Evolutionary conservation across 2,329 filamentous ascomycete species (phyloP), one percentile per base, ranked within the genome.

Genomic region (Biscogniauxia marginata): DNA sequence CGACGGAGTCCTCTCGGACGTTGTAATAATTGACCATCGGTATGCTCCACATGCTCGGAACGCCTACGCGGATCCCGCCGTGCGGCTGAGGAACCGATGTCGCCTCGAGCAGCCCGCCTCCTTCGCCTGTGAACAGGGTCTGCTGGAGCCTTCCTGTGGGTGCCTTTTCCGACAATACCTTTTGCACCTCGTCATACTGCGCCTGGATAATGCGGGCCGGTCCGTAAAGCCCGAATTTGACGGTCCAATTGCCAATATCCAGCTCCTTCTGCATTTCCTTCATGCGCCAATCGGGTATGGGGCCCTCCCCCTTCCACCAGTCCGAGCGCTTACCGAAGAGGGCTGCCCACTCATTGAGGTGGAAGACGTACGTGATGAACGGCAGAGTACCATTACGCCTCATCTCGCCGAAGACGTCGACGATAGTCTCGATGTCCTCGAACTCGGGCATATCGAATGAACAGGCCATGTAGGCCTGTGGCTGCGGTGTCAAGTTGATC

Each of bases 401-500:
- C 63, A 80, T 65, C 25, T 73, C 72, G 3, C 76, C 73, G 48
- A 80, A 78, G 0, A 73, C 65, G 52, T 80, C 75, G 5, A 75
- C 73, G 56, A 80, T 75, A 21, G 70, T 70, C 52, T 74, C 76
- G 20, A 79, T 68, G 59, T 79, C 77, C 6, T 77, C 76, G 21
- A 77, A 71, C 7, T 75, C 71, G 1, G 75, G 74, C 70, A 79
- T 76, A 56, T 74, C 70, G 53, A 79, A 78, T 8, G 71, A 68
- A 63, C 77, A 79, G 0, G 74, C 73, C 75, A 79, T 77, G 65
- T 72, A 80, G 0, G 76, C 75, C 58, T 78, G 73, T 5, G 77
- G 74, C 55, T 74, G 72, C 4, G 72, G 71, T 11, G 70, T 73
- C 50, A 75, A 55, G 62, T 70, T 71, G 51, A 84, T 74, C 0